Base-by-base conservation (phyloP, 2,329 filamentous ascomycete genomes). In the Ophiocordyceps polyrhachis-furcata region DNA sequence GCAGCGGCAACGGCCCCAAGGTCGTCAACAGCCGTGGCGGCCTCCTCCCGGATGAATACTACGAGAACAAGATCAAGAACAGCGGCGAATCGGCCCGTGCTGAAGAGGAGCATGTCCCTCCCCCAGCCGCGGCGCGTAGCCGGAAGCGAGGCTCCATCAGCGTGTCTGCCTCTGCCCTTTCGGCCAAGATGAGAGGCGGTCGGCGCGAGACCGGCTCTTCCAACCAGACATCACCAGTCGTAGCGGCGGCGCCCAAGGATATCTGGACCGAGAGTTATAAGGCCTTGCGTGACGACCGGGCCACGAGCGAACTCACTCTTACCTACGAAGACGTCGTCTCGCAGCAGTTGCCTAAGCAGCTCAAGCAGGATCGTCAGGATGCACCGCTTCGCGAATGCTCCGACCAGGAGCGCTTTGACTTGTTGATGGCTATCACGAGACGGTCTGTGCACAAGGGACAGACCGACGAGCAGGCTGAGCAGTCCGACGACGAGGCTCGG, bases 261-360 rank as follows among this genome's bases (percentile, higher is more conserved):
- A 50, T 62, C 14, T 63, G 61, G 61, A 60, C 58, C 42, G 45
- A 54, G 15, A 60, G 58, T 5, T 63, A 63, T 44, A 56, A 62
- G 42, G 43, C 49, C 1, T 51, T 63, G 14, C 54, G 59, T 28
- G 53, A 57, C 41, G 53, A 56, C 12, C 49, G 52, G 13, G 50
- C 51, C 28, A 57, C 57, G 13, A 45, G 54, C 7, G 55, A 53
- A 8, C 55, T 63, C 11, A 59, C 62, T 3, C 47, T 56, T 12
- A 56, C 59, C 3, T 63, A 63, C 48, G 61, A 63, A 47, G 53
- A 50, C 44, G 62, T 63, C 42, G 51, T 63, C 41, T 52, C 56
- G 2, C 56, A 62, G 32, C 57, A 58, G 43, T 49, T 63, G 13
- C 59, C 61, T 13, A 56, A 60, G 41, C 45, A 52, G 20, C 46